phyloP scores from a whole-genome alignment of 768 basidiomycete species.

The Sarcodon aspratus region DNA sequence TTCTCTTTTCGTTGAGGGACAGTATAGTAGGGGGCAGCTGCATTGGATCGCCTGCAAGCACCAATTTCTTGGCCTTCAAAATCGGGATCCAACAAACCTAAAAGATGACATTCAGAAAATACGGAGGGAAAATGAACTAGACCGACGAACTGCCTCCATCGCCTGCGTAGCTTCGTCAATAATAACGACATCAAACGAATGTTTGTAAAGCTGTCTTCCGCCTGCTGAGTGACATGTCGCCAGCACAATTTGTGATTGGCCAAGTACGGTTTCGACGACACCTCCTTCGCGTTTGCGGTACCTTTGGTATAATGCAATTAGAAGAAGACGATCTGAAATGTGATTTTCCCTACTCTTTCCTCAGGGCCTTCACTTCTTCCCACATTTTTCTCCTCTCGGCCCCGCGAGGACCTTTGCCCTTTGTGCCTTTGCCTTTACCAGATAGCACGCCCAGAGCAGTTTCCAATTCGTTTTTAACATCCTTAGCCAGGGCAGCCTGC shows the following conservation, averaged over 20 bases:
- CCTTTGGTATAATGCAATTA: conserved; percentile 24
- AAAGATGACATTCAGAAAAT: background rate
- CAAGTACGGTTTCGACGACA: conserved; percentile 72
- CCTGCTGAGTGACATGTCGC: conserved; percentile 95
- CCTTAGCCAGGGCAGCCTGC: conserved; percentile 73
- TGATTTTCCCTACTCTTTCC: conserved; percentile 65
- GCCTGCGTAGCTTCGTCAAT: conserved; percentile 99
- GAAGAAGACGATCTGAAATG: background rate
- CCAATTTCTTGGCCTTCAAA: conserved; percentile 81
- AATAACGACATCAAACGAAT: conserved; percentile 84
- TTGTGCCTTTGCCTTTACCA: conserved; percentile 63
- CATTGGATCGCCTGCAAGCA: conserved; percentile 81
- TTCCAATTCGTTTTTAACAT: conserved; percentile 83
- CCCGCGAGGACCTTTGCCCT: conserved; percentile 60
- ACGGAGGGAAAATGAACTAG: background rate
- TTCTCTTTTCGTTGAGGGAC: conserved; percentile 39
- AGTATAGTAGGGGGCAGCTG: conserved; percentile 92
- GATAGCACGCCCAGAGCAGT: conserved; percentile 51
- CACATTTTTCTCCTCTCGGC: conserved; percentile 74
- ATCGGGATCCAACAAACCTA: conserved; percentile 95
- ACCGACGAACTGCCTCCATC: conserved; percentile 65
- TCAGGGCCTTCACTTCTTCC: conserved; percentile 75
- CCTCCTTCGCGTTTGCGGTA: conserved; percentile 47
- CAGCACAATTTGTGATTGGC: conserved; percentile 75
- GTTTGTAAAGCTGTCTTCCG: conserved; percentile 63